A percentile compares a stretch with the other conserved stretches of the same genome.
These are phyloP conservation scores for Chaetomiaceae sp. DNA, from an alignment of 2,329 filamentous ascomycete species.

Conservation along the genomic window DNA sequence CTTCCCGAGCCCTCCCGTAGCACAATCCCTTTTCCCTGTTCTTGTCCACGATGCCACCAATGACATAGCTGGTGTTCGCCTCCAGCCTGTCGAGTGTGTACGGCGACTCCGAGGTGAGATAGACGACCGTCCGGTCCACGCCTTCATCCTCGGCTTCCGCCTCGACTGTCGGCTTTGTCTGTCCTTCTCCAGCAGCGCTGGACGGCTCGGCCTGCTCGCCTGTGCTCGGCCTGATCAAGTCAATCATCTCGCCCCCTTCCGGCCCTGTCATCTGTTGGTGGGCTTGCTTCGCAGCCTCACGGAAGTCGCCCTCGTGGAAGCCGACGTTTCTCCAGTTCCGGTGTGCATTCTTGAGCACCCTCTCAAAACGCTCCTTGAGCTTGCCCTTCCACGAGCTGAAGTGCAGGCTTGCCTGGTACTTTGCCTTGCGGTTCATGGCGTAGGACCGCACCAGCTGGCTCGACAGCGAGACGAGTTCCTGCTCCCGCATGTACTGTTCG, in stretches of 20 bases:
- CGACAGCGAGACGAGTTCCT: slow-evolving; percentile 76
- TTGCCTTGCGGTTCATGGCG: slow-evolving; percentile 72
- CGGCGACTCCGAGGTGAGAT: slow-evolving; percentile 87
- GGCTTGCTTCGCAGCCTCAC: slow-evolving; percentile 61
- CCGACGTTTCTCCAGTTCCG: slow-evolving; percentile 72
- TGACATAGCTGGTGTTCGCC: slow-evolving; percentile 84
- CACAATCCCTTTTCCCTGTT: slow-evolving; percentile 95
- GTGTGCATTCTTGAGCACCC: slow-evolving; percentile 65
- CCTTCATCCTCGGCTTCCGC: slow-evolving; percentile 26
- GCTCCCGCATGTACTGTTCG: slow-evolving; percentile 81
- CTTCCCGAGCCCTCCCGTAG: slow-evolving; percentile 70
- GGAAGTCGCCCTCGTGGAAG: slow-evolving; percentile 71
- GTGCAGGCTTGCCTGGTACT: slow-evolving; percentile 65
- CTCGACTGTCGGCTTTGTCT: slow-evolving; percentile 7
- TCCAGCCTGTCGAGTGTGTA: slow-evolving; percentile 77
- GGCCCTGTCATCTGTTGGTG: slow-evolving; percentile 60
- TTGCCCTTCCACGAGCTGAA: slow-evolving; percentile 73
- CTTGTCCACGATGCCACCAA: slow-evolving; percentile 91
- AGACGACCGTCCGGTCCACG: slow-evolving; percentile 58
- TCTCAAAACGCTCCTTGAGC: slow-evolving; percentile 76
- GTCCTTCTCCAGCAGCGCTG: slow-evolving; percentile 23
- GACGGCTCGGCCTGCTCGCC: slow-evolving; percentile 31
- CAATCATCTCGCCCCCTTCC: slow-evolving; percentile 53
- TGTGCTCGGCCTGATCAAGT: slow-evolving; percentile 43
- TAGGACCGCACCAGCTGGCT: slow-evolving; percentile 85